A percentile compares a stretch with the other conserved stretches of the same genome.
These are phyloP conservation scores for Lichtheimia corymbifera DNA, from an alignment of 371 early-diverging fungal genomes.

Conservation along the genomic window DNA sequence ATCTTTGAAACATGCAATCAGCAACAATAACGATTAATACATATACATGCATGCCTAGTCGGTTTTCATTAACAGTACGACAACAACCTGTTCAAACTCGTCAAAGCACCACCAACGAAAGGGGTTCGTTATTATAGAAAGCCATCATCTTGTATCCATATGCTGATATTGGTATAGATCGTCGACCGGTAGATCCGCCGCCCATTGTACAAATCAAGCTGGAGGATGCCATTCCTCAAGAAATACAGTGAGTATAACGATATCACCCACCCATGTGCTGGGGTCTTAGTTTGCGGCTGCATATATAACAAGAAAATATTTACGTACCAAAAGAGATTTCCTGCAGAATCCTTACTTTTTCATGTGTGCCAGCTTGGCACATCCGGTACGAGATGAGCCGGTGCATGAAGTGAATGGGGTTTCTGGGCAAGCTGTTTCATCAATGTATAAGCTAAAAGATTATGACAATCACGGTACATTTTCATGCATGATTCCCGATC, in stretches of 20 bases:
- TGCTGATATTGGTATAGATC: conserved; percentile 6
- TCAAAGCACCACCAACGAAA: conserved; percentile 20
- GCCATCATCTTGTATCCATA: not conserved
- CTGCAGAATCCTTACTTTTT: conserved; percentile 54
- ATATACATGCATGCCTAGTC: not conserved
- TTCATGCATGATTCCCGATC: not conserved
- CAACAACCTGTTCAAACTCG: conserved; percentile 29
- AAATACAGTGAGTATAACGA: conserved; percentile 12
- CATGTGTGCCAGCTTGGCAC: conserved; percentile 45
- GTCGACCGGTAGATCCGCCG: conserved; percentile 24
- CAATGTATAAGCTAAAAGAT: conserved; percentile 49
- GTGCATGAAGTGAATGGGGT: conserved; percentile 30
- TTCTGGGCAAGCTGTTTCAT: conserved; percentile 46
- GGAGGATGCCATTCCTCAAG: conserved; percentile 14
- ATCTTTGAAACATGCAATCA: not conserved
- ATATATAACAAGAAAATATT: not conserved
- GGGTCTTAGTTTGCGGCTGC: not conserved
- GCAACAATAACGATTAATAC: too few species aligned
- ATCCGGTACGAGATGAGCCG: conserved; percentile 33
- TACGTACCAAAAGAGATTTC: conserved; percentile 47
- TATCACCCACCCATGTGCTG: not conserved
- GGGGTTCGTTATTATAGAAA: conserved; percentile 5
- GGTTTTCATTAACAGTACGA: conserved; percentile 15
- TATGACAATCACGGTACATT: conserved; percentile 39
- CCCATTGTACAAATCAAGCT: conserved; percentile 25